phyloP scores from a whole-genome alignment of 2,329 filamentous ascomycete genomes.

The Penicillium occitanis region DNA sequence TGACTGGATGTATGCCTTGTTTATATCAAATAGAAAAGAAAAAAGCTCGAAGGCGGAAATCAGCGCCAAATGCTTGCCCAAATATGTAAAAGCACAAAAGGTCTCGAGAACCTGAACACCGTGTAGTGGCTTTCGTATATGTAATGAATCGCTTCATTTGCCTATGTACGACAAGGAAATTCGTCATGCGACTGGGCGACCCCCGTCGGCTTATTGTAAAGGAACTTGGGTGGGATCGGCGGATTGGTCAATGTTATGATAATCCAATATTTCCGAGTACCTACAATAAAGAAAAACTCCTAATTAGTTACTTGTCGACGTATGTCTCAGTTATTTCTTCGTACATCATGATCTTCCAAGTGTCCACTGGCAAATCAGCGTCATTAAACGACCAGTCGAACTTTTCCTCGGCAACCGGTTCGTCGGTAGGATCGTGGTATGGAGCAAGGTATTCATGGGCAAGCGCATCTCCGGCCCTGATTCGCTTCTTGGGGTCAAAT shows the following conservation, averaged over 20 bases:
- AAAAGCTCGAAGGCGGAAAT: not conserved
- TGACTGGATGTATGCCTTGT: slow-evolving; percentile 2
- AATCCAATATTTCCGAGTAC: slow-evolving; percentile 98
- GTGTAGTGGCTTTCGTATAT: slow-evolving; percentile 11
- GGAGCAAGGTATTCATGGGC: slow-evolving; percentile 91
- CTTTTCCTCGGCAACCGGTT: slow-evolving; percentile 93
- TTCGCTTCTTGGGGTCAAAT: slow-evolving; percentile 94
- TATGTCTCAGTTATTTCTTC: slow-evolving; percentile 33
- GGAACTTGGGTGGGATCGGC: slow-evolving; percentile 19
- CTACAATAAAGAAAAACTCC: slow-evolving; percentile 48
- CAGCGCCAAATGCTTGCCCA: slow-evolving; percentile 17
- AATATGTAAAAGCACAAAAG: slow-evolving; percentile 14
- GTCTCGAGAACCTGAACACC: slow-evolving; percentile 10
- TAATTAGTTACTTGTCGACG: slow-evolving; percentile 18
- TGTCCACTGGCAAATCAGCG: slow-evolving; percentile 92
- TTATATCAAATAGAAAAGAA: not conserved
- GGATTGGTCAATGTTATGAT: slow-evolving; percentile 79
- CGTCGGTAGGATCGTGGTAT: slow-evolving; percentile 96
- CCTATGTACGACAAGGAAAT: slow-evolving; percentile 11
- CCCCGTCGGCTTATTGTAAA: slow-evolving; percentile 11
- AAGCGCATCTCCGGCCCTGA: slow-evolving; percentile 81
- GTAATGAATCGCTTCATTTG: slow-evolving; percentile 14
- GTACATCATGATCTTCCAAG: slow-evolving; percentile 99
- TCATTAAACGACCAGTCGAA: slow-evolving; percentile 99
- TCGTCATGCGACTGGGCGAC: not conserved